phyloP scores from a whole-genome alignment of 768 basidiomycete genomes.

The Auriculariales sp. region DNA sequence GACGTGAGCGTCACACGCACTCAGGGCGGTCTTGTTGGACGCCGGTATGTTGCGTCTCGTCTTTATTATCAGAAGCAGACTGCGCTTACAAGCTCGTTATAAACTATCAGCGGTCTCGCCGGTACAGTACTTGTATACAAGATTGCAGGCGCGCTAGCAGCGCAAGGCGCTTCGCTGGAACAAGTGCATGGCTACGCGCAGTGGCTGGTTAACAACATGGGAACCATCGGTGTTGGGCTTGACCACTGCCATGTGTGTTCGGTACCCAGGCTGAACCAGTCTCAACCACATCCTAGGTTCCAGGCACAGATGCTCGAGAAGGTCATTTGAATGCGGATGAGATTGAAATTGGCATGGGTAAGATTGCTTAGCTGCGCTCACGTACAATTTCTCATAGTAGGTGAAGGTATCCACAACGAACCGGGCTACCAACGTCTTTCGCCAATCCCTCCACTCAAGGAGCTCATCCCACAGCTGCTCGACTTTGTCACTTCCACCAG shows the following conservation, averaged over 20 bases:
- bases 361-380: not conserved
- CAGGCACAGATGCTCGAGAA: constrained; percentile 49
- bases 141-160: constrained; percentile 71
- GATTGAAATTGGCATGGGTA: constrained; percentile 72
- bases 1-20: constrained; percentile 76
- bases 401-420: constrained; percentile 70
- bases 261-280: not conserved
- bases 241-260: constrained; percentile 72
- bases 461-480: constrained; percentile 57
- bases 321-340: constrained; percentile 45
- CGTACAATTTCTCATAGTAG: constrained; percentile 3
- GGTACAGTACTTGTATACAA: constrained; percentile 81
- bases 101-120: constrained; percentile 76
- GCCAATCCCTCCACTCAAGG: constrained; percentile 53
- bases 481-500: constrained; percentile 54
- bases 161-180: constrained; percentile 49
- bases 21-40: constrained; percentile 73
- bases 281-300: constrained; percentile 33
- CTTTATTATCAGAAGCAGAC: not conserved
- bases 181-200: constrained; percentile 54
- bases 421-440: constrained; percentile 54
- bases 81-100: not conserved
- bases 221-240: constrained; percentile 73
- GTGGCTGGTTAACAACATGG: constrained; percentile 50
- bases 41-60: constrained; percentile 31